Percentiles rank a stretch among this genome's conserved stretches.
Conservation (phyloP, 108 stramenopile genomes). For the Pseudonitzschia multiseries region DNA sequence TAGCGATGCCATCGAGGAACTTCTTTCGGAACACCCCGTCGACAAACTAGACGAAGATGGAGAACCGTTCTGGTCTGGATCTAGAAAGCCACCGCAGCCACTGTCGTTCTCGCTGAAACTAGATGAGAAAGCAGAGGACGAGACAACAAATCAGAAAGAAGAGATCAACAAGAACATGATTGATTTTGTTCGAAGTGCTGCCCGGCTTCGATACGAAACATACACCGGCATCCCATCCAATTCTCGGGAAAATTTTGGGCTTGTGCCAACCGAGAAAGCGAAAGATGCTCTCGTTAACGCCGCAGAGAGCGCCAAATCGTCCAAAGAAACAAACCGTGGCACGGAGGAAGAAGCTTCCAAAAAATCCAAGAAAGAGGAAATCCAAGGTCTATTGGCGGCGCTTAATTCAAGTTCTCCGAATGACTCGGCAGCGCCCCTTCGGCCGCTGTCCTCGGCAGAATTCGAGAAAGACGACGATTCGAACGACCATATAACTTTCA, state of each 20-base stretch:
- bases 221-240: constrained; percentile 22
- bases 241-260: constrained; percentile 10
- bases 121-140: constrained; percentile 40
- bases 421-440: constrained; percentile 21
- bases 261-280: constrained; percentile 51
- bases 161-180: constrained; percentile 70
- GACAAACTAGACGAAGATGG: constrained; percentile 95
- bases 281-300: constrained; percentile 23
- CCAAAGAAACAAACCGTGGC: constrained; percentile 45
- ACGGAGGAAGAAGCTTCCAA: background rate
- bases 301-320: constrained; percentile 55
- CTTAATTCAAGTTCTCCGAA: background rate
- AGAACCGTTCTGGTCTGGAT: constrained; percentile 90
- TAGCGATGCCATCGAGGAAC: constrained; percentile 50
- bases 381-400: background rate
- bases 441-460: constrained; percentile 34
- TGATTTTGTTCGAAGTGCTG: constrained; percentile 69
- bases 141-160: constrained; percentile 31
- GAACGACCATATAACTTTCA: constrained; percentile 92
- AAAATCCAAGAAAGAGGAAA: background rate
- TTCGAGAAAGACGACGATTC: constrained; percentile 98
- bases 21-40: constrained; percentile 80
- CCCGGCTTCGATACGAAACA: constrained; percentile 71
- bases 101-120: constrained; percentile 41
- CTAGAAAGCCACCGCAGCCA: constrained; percentile 63